Conservation (phyloP, 805 yeast genomes). For the Lachancea lanzarotensis region DNA sequence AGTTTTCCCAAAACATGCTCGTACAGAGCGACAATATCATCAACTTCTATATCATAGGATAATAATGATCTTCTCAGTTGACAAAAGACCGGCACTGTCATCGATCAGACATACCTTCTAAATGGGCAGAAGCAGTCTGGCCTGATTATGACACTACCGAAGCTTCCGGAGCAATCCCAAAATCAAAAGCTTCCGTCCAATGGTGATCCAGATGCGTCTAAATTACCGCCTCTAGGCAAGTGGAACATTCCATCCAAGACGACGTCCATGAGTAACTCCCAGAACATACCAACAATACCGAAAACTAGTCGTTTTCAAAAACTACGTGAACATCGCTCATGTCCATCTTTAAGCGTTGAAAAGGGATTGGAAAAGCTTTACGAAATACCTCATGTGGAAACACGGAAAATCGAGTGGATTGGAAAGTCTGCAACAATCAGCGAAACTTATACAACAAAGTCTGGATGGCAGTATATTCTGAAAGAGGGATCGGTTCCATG, state of each 20-base stretch:
- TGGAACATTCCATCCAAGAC: not conserved
- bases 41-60: not conserved
- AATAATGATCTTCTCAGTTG: not conserved
- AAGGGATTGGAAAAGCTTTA: slow-evolving; percentile 8
- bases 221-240: slow-evolving; percentile 3
- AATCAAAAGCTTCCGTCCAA: not conserved
- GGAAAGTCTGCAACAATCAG: not conserved
- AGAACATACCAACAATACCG: not conserved
- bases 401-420: slow-evolving; percentile 2
- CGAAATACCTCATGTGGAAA: slow-evolving; percentile 11
- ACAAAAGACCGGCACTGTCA: not conserved
- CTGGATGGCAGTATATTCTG: slow-evolving; percentile 17
- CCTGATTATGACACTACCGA: not conserved
- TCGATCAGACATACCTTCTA: not conserved
- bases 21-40: not conserved
- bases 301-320: slow-evolving; percentile 10
- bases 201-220: not conserved
- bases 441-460: slow-evolving; percentile 4
- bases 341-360: too few species aligned
- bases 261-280: not conserved
- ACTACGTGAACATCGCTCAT: slow-evolving; percentile 4
- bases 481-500: slow-evolving; percentile 20
- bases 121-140: not conserved
- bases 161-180: not conserved
- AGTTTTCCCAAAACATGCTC: too few species aligned